A percentile compares a stretch with the other conserved stretches of the same genome.
Evolutionary conservation across 441 rosid species (phyloP).

Genomic region (Pelargonium myrrhifolium): DNA sequence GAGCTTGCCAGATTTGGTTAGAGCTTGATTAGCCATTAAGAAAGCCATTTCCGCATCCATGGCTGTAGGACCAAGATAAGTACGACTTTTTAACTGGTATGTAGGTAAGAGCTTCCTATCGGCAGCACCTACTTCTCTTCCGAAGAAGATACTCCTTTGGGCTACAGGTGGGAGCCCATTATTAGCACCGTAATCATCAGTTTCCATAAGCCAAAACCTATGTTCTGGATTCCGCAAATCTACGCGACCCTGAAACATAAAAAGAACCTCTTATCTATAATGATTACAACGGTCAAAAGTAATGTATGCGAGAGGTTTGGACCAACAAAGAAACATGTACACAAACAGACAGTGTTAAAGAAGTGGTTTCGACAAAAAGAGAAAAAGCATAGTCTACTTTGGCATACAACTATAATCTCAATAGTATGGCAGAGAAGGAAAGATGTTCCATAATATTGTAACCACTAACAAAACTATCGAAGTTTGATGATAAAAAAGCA

Average conservation of each 20-base stretch:
- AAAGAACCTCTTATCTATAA: background rate
- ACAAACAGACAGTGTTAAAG: background rate
- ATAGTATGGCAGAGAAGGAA: background rate
- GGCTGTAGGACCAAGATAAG: slow-evolving; percentile 94
- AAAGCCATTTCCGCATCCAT: slow-evolving; percentile 99
- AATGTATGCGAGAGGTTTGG: background rate
- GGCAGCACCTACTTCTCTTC: slow-evolving; percentile 84
- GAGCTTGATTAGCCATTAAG: slow-evolving; percentile 94
- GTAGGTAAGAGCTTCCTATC: slow-evolving; percentile 86
- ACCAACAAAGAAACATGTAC: background rate
- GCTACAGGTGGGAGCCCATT: slow-evolving; percentile 87
- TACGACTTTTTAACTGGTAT: slow-evolving; percentile 81
- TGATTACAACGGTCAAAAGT: background rate
- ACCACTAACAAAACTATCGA: background rate
- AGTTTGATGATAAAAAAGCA: background rate
- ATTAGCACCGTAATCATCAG: slow-evolving; percentile 63
- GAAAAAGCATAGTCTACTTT: background rate
- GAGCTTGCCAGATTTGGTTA: slow-evolving; percentile 66
- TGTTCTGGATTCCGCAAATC: slow-evolving; percentile 67
- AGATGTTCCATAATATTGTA: background rate
- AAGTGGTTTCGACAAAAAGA: background rate
- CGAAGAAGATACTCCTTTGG: slow-evolving; percentile 68
- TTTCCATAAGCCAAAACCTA: slow-evolving; percentile 79
- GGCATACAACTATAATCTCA: background rate
- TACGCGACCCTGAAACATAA: slow-evolving; percentile 62